These are phyloP conservation scores for Triadica sebifera DNA, from an alignment of 345 rosid genomes.

Conservation along the genomic window DNA sequence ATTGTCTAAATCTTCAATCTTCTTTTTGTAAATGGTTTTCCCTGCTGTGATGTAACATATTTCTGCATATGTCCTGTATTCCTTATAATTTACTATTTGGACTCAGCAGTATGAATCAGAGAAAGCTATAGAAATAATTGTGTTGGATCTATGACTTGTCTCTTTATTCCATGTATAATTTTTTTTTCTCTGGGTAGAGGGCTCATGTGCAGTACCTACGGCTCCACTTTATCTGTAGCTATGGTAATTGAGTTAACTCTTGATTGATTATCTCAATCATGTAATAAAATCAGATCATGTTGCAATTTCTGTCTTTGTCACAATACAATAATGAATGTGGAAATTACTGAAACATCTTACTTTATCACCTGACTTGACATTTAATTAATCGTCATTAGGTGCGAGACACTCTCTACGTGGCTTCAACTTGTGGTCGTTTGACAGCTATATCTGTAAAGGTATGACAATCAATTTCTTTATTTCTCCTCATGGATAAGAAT, in stretches of 20 bases:
- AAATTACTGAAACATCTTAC: slow-evolving; percentile 14
- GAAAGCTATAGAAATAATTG: background rate
- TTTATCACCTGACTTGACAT: slow-evolving; percentile 11
- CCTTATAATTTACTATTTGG: background rate
- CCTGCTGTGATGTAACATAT: background rate
- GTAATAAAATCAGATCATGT: background rate
- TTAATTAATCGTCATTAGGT: slow-evolving; percentile 39
- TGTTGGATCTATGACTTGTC: background rate
- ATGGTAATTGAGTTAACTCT: background rate
- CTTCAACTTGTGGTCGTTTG: slow-evolving; percentile 81
- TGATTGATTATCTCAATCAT: background rate
- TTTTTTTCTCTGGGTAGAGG: background rate
- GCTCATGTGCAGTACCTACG: background rate
- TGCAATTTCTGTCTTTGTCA: background rate
- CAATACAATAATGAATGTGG: background rate
- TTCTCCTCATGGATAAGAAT: background rate
- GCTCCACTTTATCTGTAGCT: background rate
- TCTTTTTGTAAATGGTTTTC: background rate
- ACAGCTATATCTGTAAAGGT: slow-evolving; percentile 79
- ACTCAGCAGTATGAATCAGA: background rate
- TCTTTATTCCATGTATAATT: background rate
- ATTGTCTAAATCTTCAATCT: background rate
- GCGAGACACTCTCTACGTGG: slow-evolving; percentile 52
- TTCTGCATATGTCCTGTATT: background rate
- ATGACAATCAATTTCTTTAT: slow-evolving; percentile 5